Evolutionary conservation across 2,329 filamentous ascomycete species (phyloP).

Genomic region (Diplocarpon rosae): DNA sequence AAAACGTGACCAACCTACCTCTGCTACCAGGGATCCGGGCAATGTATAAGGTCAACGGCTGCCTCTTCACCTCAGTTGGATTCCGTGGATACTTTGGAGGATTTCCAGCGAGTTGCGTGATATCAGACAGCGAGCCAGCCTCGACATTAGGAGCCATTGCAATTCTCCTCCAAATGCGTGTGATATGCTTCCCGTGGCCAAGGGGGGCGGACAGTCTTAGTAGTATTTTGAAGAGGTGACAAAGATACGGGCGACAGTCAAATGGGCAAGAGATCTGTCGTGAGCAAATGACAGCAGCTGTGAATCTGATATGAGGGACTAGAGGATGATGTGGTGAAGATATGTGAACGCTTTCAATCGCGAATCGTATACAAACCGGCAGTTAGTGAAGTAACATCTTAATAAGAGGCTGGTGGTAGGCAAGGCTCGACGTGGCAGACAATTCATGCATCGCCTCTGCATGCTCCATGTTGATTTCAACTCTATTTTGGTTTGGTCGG

Average conservation of each 20-base stretch:
- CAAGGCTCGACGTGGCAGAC: conserved; percentile 1
- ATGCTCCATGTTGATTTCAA: background rate
- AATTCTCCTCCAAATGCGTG: background rate
- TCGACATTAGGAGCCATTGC: conserved; percentile 38
- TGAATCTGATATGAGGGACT: no score
- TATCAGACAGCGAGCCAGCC: conserved; percentile 69
- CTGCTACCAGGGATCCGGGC: conserved; percentile 83
- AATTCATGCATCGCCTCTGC: background rate
- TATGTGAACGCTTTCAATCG: no score
- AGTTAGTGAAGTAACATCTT: background rate
- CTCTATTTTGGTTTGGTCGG: conserved; percentile 1
- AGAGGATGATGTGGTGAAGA: no score
- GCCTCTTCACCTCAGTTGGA: conserved; percentile 54
- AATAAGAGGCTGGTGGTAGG: background rate
- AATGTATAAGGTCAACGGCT: conserved; percentile 78
- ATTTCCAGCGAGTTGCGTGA: conserved; percentile 74
- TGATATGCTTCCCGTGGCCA: no score
- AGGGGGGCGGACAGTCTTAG: background rate
- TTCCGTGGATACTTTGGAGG: conserved; percentile 78
- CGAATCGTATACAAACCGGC: no score
- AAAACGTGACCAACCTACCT: conserved; percentile 41
- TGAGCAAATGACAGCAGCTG: no score
- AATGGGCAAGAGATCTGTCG: no score
- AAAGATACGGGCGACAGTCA: no score
- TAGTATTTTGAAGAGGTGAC: background rate